Evolutionary conservation across 768 basidiomycete genomes (phyloP).

Genomic region (Cubamyces sp.): DNA sequence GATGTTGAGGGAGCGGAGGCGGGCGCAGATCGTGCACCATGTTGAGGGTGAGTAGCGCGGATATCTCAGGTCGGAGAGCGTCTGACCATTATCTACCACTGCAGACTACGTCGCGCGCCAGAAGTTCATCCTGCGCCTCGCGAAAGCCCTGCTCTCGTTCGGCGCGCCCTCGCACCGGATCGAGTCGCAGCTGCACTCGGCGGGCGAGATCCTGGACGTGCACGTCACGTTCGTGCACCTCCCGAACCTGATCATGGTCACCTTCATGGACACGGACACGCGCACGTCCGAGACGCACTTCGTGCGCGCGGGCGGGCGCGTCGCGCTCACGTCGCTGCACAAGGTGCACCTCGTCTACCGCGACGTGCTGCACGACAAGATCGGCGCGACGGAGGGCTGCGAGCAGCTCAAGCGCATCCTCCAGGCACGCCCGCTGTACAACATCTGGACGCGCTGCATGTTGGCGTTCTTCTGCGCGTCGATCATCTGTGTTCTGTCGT

Average conservation of each 20-base stretch:
- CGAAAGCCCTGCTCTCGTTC: constrained; percentile 87
- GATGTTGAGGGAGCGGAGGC: constrained; percentile 23
- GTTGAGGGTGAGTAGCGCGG: constrained; percentile 27
- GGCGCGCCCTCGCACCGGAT: constrained; percentile 95
- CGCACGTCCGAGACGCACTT: constrained; percentile 82
- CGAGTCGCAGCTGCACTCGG: constrained; percentile 83
- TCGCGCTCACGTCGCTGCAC: constrained; percentile 83
- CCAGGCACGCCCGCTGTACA: constrained; percentile 67
- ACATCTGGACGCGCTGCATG: constrained; percentile 65
- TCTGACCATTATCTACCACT: background rate
- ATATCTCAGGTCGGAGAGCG: background rate
- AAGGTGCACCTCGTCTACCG: constrained; percentile 85
- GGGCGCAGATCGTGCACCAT: constrained; percentile 26
- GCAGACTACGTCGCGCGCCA: constrained; percentile 30
- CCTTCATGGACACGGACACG: constrained; percentile 76
- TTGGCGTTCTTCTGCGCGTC: constrained; percentile 79
- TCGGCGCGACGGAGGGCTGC: constrained; percentile 73
- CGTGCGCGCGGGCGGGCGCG: constrained; percentile 77
- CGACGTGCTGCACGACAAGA: constrained; percentile 82
- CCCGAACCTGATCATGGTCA: constrained; percentile 77
- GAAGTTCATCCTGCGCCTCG: constrained; percentile 83
- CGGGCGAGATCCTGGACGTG: constrained; percentile 76
- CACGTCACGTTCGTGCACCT: constrained; percentile 85
- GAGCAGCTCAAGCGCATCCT: constrained; percentile 67
- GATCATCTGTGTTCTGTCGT: constrained; percentile 81